These are phyloP conservation scores for Trichophyton schoenleinii DNA, from an alignment of 2,329 filamentous ascomycete species.

Conservation along the genomic window DNA sequence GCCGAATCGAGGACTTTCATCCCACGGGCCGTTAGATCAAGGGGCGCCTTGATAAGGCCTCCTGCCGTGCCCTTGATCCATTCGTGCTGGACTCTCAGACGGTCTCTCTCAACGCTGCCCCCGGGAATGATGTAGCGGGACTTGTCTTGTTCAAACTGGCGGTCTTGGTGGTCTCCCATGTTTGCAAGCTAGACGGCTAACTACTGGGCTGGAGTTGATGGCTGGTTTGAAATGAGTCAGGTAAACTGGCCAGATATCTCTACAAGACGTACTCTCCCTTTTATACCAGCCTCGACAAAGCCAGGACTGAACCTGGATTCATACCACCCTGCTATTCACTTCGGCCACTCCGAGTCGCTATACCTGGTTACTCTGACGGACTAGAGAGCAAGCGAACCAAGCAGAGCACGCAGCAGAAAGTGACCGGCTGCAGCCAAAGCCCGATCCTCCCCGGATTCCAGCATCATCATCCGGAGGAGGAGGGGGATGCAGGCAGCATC, in stretches of 20 bases:
- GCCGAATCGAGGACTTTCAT: slow-evolving; percentile 2
- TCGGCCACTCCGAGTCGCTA: too few species aligned
- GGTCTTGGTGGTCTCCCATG: not conserved
- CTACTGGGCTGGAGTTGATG: too few species aligned
- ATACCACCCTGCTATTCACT: too few species aligned
- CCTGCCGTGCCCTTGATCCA: slow-evolving; percentile 5
- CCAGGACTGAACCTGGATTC: too few species aligned
- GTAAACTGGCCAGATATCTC: not conserved
- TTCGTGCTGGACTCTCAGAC: slow-evolving; percentile 5
- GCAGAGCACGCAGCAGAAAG: too few species aligned
- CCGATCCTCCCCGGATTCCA: too few species aligned
- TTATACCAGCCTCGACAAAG: not conserved
- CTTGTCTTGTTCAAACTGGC: not conserved
- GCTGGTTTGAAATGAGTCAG: not conserved
- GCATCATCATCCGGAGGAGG: too few species aligned
- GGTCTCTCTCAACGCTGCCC: slow-evolving; percentile 2
- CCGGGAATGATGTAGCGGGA: slow-evolving; percentile 1
- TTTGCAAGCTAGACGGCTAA: too few species aligned
- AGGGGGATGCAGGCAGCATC: too few species aligned
- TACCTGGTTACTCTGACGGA: too few species aligned
- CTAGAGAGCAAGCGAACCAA: too few species aligned
- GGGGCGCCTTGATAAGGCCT: slow-evolving; percentile 5
- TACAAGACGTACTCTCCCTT: not conserved
- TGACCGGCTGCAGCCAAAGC: too few species aligned
- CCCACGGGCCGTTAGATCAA: not conserved